Base-by-base conservation (phyloP, 129 eudicot genomes). In the Logfia minima region DNA sequence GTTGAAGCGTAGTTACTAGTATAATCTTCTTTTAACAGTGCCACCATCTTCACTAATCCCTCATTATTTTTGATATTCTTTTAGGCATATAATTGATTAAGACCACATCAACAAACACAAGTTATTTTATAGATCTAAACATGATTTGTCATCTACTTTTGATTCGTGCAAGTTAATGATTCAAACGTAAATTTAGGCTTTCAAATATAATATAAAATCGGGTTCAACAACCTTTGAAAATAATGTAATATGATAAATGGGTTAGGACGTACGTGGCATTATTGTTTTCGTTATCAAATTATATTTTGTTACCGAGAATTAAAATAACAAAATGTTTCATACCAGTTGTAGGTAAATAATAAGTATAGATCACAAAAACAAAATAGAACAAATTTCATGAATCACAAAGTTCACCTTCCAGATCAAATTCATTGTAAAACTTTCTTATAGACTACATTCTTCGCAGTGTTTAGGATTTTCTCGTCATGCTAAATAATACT, bases 141-240 rank as follows among this genome's bases (percentile, higher is more conserved):
- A 73, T 73, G 69, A 66, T 73, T 73, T 66, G 75, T 16, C 39
- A 58, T 80, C 75, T 65, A 16, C 69, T 72, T 71, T 72, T 52
- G 78, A 55, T 60, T 72, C 3, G 19, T 80, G 67, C 31, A 37
- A 80, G 37, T 17, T 23, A 13, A 80, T 72, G 56, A 73, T 80
- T 72, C 52, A 72, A 80, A 72, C 74, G 68, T 72, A 72, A 80
- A 68, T 72, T 74, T 73, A 11, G 74, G 69, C 79, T 66, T 80
- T 73, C 52, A 53, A 55, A 53, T 80, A 74, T 72, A 73, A 52
- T 72, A 80, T 53, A 34, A 53, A 26, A 16, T 24, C 8, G 23
- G 56, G 31, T 11, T 34, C 48, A 80, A 66, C 83, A 73, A 73
- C 83, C 79, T 24, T 18, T 26, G 8, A 51, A 37, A 45, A 45